Base-by-base conservation (phyloP, 2,329 filamentous ascomycete genomes). In the Trichoderma koningiopsis region DNA sequence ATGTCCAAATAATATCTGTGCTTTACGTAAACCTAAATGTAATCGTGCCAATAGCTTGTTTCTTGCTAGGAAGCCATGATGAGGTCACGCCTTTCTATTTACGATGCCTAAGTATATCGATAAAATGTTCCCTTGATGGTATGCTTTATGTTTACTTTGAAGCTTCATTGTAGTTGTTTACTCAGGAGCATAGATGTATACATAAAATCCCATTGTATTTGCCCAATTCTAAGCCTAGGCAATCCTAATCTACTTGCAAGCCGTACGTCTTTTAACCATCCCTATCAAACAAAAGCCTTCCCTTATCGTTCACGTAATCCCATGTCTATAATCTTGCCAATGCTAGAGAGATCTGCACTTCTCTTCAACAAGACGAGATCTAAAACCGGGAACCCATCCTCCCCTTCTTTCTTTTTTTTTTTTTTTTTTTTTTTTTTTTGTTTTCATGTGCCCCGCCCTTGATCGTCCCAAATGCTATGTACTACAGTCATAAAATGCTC, bases 311-410 rank as follows among this genome's bases (percentile, higher is more conserved):
- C 69, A 61, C 53, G 68, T 52, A 35, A 70, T 63, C 66, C 69
- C 58, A 31, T 31, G 29, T 43, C n/a, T 59, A 49, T 47, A 13
- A 29, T 58, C 64, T 47, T 64, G 53, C 47, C 53, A 37, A 33
- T 56, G 63, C 69, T 72, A 69, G 68, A 56, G 68, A 78, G 78
- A 77, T 74, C 77, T 79, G 77, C 77, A 79, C 77, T 77, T 77
- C 77, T 74, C 74, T 71, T 61, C 35, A 63, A 64, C 70, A 66
- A 71, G 65, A 61, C 47, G 60, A 56, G 52, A 57, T 16, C 29
- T 55, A 31, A 37, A 58, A 19, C 27, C 27, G 24, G 43, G 33
- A 27, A 37, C 16, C 16, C 53, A 43, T 43, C 14, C 8, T 43
- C 35, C 64, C 56, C 6, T n/a, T 22, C 31, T 37, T 13, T 16